These are phyloP conservation scores for Populus hybrid DNA, from an alignment of 441 rosid genomes.

Conservation along the genomic window DNA sequence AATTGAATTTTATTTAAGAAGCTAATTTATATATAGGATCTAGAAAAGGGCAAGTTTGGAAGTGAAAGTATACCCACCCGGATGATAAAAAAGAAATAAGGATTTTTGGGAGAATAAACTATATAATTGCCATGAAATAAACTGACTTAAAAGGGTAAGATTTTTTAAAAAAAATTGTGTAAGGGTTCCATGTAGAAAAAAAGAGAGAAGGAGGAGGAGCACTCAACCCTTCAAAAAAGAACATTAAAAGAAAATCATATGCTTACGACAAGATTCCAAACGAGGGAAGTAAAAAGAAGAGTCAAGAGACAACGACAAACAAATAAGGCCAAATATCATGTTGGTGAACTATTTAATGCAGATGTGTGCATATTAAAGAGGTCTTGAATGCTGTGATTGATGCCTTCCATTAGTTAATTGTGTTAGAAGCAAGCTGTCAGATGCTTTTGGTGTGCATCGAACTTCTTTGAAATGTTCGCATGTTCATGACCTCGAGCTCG, in stretches of 20 bases:
- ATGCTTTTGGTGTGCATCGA: not conserved
- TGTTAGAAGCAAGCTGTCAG: not conserved
- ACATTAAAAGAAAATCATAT: not conserved
- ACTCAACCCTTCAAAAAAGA: not conserved
- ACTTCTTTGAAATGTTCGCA: too few species aligned
- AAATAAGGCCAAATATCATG: not conserved
- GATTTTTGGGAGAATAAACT: not conserved
- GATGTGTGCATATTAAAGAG: not conserved
- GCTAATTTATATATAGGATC: too few species aligned
- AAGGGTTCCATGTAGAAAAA: too few species aligned
- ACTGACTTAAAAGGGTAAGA: too few species aligned
- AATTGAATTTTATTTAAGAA: too few species aligned
- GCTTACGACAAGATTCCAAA: not conserved
- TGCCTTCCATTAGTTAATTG: not conserved
- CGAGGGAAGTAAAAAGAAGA: not conserved
- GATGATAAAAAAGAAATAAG: too few species aligned
- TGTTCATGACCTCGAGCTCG: not conserved
- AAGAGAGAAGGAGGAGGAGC: too few species aligned
- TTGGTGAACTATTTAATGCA: not conserved
- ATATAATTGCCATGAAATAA: not conserved
- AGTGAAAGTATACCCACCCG: not conserved
- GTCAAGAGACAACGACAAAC: not conserved
- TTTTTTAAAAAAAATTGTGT: too few species aligned
- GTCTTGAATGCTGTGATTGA: not conserved
- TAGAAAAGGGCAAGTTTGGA: not conserved